These are phyloP conservation scores for Fibroporia radiculosa DNA, from an alignment of 768 basidiomycete genomes.

Conservation along the genomic window DNA sequence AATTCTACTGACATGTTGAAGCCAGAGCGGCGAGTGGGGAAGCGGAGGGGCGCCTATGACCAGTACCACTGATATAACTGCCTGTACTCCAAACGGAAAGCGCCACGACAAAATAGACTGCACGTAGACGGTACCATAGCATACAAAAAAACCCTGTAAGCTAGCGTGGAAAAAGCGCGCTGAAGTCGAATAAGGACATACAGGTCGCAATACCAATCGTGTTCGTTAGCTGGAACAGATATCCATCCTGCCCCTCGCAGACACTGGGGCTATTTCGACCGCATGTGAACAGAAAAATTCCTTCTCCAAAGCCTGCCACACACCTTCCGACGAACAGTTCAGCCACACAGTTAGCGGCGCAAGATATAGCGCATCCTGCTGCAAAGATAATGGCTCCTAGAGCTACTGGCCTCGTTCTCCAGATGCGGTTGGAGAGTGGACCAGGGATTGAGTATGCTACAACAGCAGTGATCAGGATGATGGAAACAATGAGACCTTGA, in stretches of 20 bases:
- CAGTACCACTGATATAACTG: slow-evolving; percentile 21
- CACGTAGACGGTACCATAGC: slow-evolving; percentile 28
- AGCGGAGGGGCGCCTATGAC: slow-evolving; percentile 25
- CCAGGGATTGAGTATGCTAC: slow-evolving; percentile 34
- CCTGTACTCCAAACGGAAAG: slow-evolving; percentile 29
- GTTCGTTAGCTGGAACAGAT: slow-evolving; percentile 35
- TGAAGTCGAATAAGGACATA: slow-evolving; percentile 15
- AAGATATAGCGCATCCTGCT: slow-evolving; percentile 33
- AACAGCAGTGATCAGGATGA: slow-evolving; percentile 34
- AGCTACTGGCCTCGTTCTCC: slow-evolving; percentile 37
- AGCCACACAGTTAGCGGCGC: slow-evolving; percentile 27
- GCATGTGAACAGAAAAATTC: slow-evolving; percentile 36
- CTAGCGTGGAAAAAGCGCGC: neutral
- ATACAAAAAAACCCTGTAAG: slow-evolving; percentile 30
- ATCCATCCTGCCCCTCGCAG: slow-evolving; percentile 34
- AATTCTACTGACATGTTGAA: slow-evolving; percentile 26
- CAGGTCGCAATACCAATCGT: slow-evolving; percentile 35
- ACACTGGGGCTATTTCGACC: slow-evolving; percentile 35
- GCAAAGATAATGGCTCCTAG: slow-evolving; percentile 34
- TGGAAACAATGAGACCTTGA: slow-evolving; percentile 37
- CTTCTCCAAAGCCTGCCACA: slow-evolving; percentile 39
- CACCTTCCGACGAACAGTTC: slow-evolving; percentile 37
- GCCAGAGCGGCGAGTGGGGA: slow-evolving; percentile 36
- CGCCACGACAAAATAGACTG: slow-evolving; percentile 30
- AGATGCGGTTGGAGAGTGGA: slow-evolving; percentile 36